phyloP scores from a whole-genome alignment of 208 protist species.

The Leishmania tropica region DNA sequence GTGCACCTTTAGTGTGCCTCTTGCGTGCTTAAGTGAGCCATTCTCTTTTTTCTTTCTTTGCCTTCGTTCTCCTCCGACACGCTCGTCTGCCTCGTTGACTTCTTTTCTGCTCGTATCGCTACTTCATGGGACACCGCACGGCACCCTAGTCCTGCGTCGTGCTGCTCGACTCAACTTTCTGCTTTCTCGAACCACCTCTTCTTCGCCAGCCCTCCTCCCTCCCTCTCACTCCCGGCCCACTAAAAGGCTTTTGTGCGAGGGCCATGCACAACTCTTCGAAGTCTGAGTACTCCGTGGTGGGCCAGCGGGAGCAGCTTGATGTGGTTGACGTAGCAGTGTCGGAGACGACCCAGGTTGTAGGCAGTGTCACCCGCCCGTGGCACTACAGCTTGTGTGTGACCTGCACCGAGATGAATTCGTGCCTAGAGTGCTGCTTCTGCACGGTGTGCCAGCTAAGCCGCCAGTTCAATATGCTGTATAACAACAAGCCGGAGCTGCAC shows the following conservation, averaged over 20 bases:
- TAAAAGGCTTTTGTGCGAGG: background rate
- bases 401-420: constrained; percentile 38
- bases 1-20: background rate
- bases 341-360: background rate
- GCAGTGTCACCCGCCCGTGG: constrained; percentile 31
- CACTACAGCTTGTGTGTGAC: constrained; percentile 37
- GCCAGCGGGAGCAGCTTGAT: constrained; percentile 1
- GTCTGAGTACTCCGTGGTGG: background rate
- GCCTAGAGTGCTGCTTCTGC: constrained; percentile 35
- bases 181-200: background rate
- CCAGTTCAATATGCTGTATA: constrained; percentile 50
- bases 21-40: no score
- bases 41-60: background rate
- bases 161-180: background rate
- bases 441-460: constrained; percentile 37
- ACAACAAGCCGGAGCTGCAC: constrained; percentile 23
- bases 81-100: background rate
- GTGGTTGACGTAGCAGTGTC: background rate
- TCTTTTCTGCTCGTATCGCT: background rate
- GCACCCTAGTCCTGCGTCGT: background rate
- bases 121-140: background rate
- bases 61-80: background rate
- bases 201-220: background rate
- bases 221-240: background rate
- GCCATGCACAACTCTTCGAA: background rate